phyloP scores from a whole-genome alignment of 306 rosid species.

The Begonia loranthoides region DNA sequence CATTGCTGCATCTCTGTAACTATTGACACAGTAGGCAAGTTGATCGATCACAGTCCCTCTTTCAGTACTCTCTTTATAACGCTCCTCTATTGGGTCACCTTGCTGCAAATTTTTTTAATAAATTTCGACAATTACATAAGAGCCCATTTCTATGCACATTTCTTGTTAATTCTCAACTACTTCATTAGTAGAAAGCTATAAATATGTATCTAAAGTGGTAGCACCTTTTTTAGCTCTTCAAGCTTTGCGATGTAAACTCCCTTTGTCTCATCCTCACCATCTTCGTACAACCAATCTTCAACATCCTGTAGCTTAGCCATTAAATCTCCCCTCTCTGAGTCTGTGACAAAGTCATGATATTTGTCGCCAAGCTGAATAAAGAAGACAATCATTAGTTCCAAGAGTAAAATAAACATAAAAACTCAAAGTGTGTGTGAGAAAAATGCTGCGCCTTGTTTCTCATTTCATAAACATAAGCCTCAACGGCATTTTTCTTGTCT shows the following conservation, averaged over 20 bases:
- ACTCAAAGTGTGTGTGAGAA: neutral
- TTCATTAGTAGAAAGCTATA: too few relatives aligned
- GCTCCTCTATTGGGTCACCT: constrained; percentile 86
- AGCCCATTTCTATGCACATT: too few relatives aligned
- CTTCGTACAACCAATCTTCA: constrained; percentile 94
- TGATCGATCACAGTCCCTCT: constrained; percentile 64
- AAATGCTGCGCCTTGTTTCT: constrained; percentile 59
- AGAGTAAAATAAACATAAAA: neutral
- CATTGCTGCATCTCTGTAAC: constrained; percentile 74
- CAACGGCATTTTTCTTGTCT: constrained; percentile 91
- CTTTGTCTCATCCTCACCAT: constrained; percentile 92
- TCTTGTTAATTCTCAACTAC: too few relatives aligned
- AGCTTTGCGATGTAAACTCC: constrained; percentile 90
- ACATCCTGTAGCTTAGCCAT: constrained; percentile 56
- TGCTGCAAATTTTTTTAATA: constrained; percentile 33
- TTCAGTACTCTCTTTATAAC: constrained; percentile 53
- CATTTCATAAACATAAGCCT: constrained; percentile 91
- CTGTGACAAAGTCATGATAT: constrained; percentile 57
- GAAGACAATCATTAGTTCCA: neutral
- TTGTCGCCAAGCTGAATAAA: constrained; percentile 61
- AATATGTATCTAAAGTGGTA: too few relatives aligned
- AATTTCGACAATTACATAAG: too few relatives aligned
- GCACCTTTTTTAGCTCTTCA: constrained; percentile 78
- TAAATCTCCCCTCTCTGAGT: constrained; percentile 56
- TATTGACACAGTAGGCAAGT: constrained; percentile 37